A percentile compares a stretch with the other conserved stretches of the same genome.
Evolutionary conservation across 495 filamentous ascomycete genomes (phyloP).

Genomic region (Penicillium daleae): DNA sequence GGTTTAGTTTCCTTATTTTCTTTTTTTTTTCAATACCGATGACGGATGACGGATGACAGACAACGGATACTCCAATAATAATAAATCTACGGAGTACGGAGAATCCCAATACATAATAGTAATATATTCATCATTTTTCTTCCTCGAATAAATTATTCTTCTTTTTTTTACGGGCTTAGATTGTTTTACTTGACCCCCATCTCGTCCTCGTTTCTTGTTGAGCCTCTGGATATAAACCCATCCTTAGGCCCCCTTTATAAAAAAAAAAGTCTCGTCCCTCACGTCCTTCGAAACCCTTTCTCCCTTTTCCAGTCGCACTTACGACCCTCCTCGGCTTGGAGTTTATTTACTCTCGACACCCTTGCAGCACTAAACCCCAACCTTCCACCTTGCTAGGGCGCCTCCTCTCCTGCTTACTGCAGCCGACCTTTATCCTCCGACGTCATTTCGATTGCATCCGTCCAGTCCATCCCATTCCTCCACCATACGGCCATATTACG

Average conservation of each 20-base stretch:
- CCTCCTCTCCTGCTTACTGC: constrained; percentile 3
- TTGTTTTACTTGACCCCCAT: constrained; percentile 19
- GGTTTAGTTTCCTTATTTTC: not conserved
- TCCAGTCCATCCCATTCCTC: constrained; percentile 4
- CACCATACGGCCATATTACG: too few relatives aligned
- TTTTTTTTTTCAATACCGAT: constrained; percentile 6
- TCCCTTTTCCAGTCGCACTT: not conserved
- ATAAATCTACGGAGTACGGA: too few relatives aligned
- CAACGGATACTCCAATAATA: too few relatives aligned
- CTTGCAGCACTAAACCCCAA: constrained; percentile 14
- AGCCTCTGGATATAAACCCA: constrained; percentile 33
- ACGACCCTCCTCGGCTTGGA: not conserved
- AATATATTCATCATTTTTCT: not conserved
- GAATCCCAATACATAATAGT: too few relatives aligned
- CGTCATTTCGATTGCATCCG: constrained; percentile 11
- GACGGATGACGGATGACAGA: not conserved
- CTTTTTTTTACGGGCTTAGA: not conserved
- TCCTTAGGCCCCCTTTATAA: not conserved
- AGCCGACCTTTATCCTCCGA: constrained; percentile 10
- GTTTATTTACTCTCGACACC: not conserved
- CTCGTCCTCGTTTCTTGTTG: constrained; percentile 17
- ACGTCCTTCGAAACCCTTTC: not conserved
- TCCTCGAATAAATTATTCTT: not conserved
- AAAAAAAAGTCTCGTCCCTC: constrained; percentile 1
- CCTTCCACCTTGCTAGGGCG: constrained; percentile 1